phyloP scores from a whole-genome alignment of 257 asterid species.

The Datura wrightii region DNA sequence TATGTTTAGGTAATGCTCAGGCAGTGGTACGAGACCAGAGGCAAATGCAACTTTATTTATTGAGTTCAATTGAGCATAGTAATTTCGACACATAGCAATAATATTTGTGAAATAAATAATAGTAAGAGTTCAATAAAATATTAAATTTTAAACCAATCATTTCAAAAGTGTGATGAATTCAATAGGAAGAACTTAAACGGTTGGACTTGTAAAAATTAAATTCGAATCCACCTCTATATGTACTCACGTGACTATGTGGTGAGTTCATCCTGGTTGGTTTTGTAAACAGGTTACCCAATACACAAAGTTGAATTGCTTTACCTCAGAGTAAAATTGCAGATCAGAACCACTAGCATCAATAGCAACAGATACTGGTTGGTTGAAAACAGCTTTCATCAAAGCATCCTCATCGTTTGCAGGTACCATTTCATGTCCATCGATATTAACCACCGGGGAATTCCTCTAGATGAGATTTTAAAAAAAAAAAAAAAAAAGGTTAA shows the following conservation, averaged over 20 bases:
- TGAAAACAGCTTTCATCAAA: conserved; percentile 81
- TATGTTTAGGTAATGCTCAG: not conserved
- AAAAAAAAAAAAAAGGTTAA: conserved; percentile 23
- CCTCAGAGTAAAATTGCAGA: conserved; percentile 89
- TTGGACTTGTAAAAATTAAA: not conserved
- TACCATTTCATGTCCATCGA: conserved; percentile 81
- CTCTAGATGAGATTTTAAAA: conserved; percentile 38
- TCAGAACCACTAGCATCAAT: conserved; percentile 77
- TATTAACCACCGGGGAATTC: conserved; percentile 75
- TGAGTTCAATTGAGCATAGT: not conserved
- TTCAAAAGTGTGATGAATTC: not conserved
- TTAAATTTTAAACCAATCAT: not conserved
- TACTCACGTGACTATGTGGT: not conserved
- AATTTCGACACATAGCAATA: not conserved
- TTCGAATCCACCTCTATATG: not conserved
- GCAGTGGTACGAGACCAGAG: not conserved
- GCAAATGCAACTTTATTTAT: not conserved
- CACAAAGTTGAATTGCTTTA: conserved; percentile 2
- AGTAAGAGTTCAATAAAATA: not conserved
- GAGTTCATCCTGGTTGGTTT: not conserved
- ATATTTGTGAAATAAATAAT: not conserved
- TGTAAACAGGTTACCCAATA: not conserved
- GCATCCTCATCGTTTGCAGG: conserved; percentile 76
- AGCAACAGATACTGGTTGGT: conserved; percentile 87
- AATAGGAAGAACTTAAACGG: not conserved